Conservation (phyloP, 805 yeast species). For the Metschnikowia lunata region DNA sequence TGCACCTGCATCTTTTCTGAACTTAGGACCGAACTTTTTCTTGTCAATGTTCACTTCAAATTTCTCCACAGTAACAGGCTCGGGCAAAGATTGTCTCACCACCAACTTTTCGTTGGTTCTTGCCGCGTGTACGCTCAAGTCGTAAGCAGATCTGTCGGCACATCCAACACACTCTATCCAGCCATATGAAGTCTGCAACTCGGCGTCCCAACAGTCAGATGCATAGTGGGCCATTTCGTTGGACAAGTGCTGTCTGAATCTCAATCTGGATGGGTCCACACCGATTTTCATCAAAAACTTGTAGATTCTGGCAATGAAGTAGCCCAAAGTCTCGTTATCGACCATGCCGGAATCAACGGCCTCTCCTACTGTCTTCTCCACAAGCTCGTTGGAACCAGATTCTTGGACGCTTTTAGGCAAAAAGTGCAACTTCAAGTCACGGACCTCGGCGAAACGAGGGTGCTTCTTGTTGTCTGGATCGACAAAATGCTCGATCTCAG, state of each 20-base stretch:
- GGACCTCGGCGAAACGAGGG: conserved; percentile 70
- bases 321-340: conserved; percentile 96
- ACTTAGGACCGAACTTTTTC: conserved; percentile 96
- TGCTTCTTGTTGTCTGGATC: conserved; percentile 89
- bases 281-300: conserved; percentile 83
- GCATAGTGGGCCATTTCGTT: conserved; percentile 99
- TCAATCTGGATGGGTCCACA: conserved; percentile 73
- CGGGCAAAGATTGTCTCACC: conserved; percentile 84
- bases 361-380: conserved; percentile 72
- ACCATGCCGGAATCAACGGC: conserved; percentile 87
- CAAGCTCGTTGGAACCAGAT: conserved; percentile 70
- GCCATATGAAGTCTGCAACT: conserved; percentile 90
- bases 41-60: conserved; percentile 85
- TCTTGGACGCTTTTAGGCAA: conserved; percentile 86
- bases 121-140: conserved; percentile 90
- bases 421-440: conserved; percentile 67
- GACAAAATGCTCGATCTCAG: conserved; percentile 97
- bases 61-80: conserved; percentile 77
- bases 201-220: conserved; percentile 99
- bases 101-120: conserved; percentile 93
- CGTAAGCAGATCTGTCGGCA: conserved; percentile 99
- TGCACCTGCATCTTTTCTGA: conserved; percentile 93
- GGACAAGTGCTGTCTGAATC: conserved; percentile 98
- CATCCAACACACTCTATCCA: conserved; percentile 99
- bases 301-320: conserved; percentile 91